A percentile compares a stretch with the other conserved stretches of the same genome.
Conservation (phyloP, 345 rosid genomes). For the Mercurialis annua region DNA sequence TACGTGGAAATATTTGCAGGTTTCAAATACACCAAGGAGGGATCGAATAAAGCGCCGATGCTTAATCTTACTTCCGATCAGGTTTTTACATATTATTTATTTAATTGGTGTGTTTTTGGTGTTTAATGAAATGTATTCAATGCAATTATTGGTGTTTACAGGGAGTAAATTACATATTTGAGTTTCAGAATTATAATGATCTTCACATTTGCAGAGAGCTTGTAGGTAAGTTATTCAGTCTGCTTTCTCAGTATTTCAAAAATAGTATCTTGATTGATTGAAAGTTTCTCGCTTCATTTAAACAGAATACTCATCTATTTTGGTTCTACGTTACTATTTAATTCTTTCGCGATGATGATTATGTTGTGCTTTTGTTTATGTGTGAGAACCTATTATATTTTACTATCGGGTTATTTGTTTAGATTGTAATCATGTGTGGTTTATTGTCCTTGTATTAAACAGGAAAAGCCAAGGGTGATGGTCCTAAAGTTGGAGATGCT, state of each 20-base stretch:
- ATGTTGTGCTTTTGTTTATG: background rate
- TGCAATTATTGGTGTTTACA: constrained; percentile 26
- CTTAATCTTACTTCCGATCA: constrained; percentile 73
- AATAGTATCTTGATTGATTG: background rate
- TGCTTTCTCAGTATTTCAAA: background rate
- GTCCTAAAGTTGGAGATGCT: constrained; percentile 56
- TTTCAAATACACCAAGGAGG: constrained; percentile 73
- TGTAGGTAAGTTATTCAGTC: constrained; percentile 58
- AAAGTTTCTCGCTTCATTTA: background rate
- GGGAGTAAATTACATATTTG: constrained; percentile 77
- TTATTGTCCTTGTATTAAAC: constrained; percentile 23
- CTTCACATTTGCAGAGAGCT: constrained; percentile 73
- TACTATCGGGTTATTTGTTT: background rate
- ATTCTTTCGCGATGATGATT: no score
- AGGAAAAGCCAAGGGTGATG: constrained; percentile 80
- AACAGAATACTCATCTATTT: background rate
- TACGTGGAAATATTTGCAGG: constrained; percentile 40
- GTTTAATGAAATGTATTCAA: no score
- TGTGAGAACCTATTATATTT: background rate
- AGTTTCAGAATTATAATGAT: constrained; percentile 75
- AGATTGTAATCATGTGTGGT: constrained; percentile 7
- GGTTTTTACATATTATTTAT: constrained; percentile 32
- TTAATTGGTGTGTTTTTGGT: background rate
- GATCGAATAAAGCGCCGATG: constrained; percentile 80
- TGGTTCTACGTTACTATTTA: background rate